Evolutionary conservation across 1,284 basidiomycete genomes (phyloP), one percentile per base, ranked within the genome.

Genomic region (Ganoderma sp.): DNA sequence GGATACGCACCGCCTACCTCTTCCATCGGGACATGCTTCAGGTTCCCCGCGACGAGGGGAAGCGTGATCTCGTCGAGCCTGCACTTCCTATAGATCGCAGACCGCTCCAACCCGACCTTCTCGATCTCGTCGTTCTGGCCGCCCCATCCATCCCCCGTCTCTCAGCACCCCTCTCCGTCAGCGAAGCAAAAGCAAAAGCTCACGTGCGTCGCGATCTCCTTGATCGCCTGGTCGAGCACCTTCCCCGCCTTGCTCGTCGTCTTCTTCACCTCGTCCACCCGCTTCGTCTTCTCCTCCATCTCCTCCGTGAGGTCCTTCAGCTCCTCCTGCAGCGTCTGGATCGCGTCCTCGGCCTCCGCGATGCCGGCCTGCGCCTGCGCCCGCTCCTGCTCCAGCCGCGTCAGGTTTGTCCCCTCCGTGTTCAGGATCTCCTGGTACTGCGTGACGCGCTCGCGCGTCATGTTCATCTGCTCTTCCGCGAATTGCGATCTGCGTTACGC

Each of bases 1-100:
- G 32, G 32, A 5, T 10, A 25, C 22, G 32, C 0, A 28, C 15
- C 3, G 69, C 81, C 68, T 69, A 93, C 95, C 86, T 98, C 96
- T 76, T 99, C 96, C 86, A 99, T 93, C 0, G 97, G 94, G 0
- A 99, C 95, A 72, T 94, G 88, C 76, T 88, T 90, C 65, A 99
- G 81, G 73, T 88, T 88, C 7, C 97, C 98, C 68, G 86, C 79
- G 15, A 86, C 73, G 10, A 99, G 81, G 0, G 97, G 97, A 28
- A 99, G 80, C 59, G 88, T 86, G 74, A 99, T 93, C 76, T 98
- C 96, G 75, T 99, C 98, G 48, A 99, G 84, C 69, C 96, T 89
- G 81, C 97, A 99, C 75, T 93, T 92, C 25, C 97, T 88, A 79
- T 98, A 99, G 65, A 96, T 88, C 0, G 90, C 84, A 22, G 95